Conservation (phyloP, 805 yeast genomes). For the Candida awuae region DNA sequence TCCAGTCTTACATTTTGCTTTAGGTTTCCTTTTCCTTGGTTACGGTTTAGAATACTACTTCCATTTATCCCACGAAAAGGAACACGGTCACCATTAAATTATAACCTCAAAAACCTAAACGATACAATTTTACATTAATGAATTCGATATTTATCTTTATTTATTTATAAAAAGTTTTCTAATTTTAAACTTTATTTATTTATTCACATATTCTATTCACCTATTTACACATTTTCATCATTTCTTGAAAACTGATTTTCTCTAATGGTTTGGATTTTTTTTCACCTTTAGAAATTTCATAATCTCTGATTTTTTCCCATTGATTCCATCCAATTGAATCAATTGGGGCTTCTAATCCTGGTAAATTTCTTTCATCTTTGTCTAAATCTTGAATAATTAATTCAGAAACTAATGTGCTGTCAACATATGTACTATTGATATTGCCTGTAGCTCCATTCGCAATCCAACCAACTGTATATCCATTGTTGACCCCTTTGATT, state of each 20-base stretch:
- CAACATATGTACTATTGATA: conserved; percentile 84
- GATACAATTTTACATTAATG: background rate
- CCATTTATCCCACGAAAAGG: conserved; percentile 67
- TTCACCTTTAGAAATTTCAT: conserved; percentile 45
- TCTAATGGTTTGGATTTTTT: conserved; percentile 44
- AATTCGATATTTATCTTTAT: conserved; percentile 4
- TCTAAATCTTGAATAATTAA: conserved; percentile 45
- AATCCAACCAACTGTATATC: conserved; percentile 89
- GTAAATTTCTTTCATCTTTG: conserved; percentile 16
- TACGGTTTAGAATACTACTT: conserved; percentile 90
- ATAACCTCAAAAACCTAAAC: no score
- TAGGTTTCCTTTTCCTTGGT: conserved; percentile 64
- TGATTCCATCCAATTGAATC: conserved; percentile 47
- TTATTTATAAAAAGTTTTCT: conserved; percentile 12
- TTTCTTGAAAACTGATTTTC: conserved; percentile 44
- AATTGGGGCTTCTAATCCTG: conserved; percentile 20
- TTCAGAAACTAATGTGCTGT: conserved; percentile 69
- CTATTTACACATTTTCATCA: conserved; percentile 27
- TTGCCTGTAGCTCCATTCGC: conserved; percentile 82
- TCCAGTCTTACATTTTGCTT: conserved; percentile 72
- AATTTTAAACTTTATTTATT: conserved; percentile 7
- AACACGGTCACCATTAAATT: conserved; percentile 27
- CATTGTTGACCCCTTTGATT: conserved; percentile 34
- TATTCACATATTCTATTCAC: background rate
- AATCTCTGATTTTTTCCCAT: conserved; percentile 52